Base-by-base conservation (phyloP, 345 rosid species). In the Mallotus nudiflorus region DNA sequence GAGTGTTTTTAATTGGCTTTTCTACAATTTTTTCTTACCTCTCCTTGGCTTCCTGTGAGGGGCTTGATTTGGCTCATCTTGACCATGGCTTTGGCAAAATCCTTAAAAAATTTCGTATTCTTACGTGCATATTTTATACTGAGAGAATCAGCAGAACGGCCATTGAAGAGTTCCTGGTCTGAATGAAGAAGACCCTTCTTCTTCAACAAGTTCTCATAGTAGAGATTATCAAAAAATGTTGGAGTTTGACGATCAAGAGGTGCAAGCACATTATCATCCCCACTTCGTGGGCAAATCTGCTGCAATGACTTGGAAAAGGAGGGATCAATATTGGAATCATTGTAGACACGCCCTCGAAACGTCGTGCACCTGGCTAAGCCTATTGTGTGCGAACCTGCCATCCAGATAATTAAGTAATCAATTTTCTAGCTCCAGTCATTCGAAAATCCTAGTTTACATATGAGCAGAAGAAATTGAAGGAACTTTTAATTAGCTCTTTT, bases 251-350 rank as follows among this genome's bases (percentile, higher is more conserved):
- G 66, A n/a, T 70, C 78, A 11, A 74, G 73, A n/a, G 73, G 68
- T 4, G 61, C 71, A 42, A 68, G 40, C 11, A 55, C 53, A 44
- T 42, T 39, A 13, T 42, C 71, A 1, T 29, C 42, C 45, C 77
- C 33, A 40, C 62, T 40, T n/a, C 56, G 20, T 0, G 82, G 82
- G 70, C 85, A 81, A 51, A 62, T 65, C 20, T 45, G 9, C 0
- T n/a, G 77, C 10, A 88, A 78, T 18, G 81, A 62, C 12, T 46
- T 70, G 14, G 96, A 89, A 49, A 94, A 88, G 19, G 87, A 77
- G 0, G 77, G 1, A 65, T 91, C 89, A 18, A 94, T 87, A 82
- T 90, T 87, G 70, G 75, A 87, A 52, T 87, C 91, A 55, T 85
- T n/a, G 6, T 33, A 33, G 37, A 33, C n/a, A n/a, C n/a, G n/a